Evolutionary conservation across 192 early-diverging fungal species (phyloP).

Genomic region (Coemansia sp.): DNA sequence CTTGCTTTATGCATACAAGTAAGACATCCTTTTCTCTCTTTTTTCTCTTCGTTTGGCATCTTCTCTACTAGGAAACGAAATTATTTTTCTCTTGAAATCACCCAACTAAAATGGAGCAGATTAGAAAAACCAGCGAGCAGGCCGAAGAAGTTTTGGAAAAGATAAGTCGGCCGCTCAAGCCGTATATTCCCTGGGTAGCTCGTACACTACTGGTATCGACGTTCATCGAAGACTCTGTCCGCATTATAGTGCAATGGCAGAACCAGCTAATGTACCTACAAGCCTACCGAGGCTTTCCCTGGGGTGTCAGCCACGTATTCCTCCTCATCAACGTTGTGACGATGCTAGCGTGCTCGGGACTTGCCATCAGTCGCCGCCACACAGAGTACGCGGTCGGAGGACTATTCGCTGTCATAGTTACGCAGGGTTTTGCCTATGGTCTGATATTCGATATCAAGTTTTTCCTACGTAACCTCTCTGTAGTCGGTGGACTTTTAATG

Average conservation of each 20-base stretch:
- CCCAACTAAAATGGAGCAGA: constrained; percentile 32
- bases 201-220: constrained; percentile 95
- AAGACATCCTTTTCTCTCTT: background rate
- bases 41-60: too few species aligned
- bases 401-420: constrained; percentile 76
- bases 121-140: constrained; percentile 54
- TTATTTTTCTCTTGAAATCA: background rate
- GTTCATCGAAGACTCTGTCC: constrained; percentile 90
- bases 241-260: constrained; percentile 85
- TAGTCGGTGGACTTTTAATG: constrained; percentile 92
- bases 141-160: constrained; percentile 78
- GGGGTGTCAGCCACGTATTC: constrained; percentile 82
- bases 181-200: constrained; percentile 84
- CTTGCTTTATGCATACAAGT: background rate
- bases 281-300: constrained; percentile 76
- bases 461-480: constrained; percentile 91
- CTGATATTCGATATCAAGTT: constrained; percentile 87
- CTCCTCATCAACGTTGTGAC: constrained; percentile 77
- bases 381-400: constrained; percentile 83
- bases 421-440: constrained; percentile 93
- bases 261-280: constrained; percentile 88
- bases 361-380: constrained; percentile 79
- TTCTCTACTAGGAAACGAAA: too few species aligned
- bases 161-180: constrained; percentile 81
- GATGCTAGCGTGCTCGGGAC: constrained; percentile 82